A percentile compares a stretch with the other conserved stretches of the same genome.
phyloP scores from a whole-genome alignment of 352 stramenopile genomes.

The Phytophthora pinifolia region DNA sequence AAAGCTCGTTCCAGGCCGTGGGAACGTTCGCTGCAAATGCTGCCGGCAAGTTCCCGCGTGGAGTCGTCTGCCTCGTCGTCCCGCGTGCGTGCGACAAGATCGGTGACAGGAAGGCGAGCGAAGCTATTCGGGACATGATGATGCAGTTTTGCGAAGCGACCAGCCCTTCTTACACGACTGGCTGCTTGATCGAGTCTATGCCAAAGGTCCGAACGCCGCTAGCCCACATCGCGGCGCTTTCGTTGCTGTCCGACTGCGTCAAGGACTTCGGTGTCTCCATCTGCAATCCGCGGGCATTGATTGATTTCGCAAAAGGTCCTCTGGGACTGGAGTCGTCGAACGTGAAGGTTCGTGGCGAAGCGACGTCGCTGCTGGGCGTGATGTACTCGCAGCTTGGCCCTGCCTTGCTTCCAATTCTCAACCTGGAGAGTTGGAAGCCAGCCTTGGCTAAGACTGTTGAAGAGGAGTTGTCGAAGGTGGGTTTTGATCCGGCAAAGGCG shows the following conservation, averaged over 20 bases:
- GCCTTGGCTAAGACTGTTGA: conserved; percentile 76
- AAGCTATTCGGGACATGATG: conserved; percentile 72
- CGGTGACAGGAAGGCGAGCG: conserved; percentile 74
- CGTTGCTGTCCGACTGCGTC: conserved; percentile 65
- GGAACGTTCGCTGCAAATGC: conserved; percentile 65
- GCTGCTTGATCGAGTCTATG: conserved; percentile 78
- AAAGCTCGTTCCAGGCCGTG: conserved; percentile 82
- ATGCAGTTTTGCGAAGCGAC: conserved; percentile 76
- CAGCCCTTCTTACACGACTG: conserved; percentile 71
- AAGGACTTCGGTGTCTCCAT: conserved; percentile 74
- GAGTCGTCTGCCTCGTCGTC: conserved; percentile 71
- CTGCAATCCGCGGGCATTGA: conserved; percentile 69
- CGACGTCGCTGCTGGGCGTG: conserved; percentile 62
- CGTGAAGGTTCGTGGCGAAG: conserved; percentile 67
- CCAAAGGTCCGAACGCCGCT: conserved; percentile 77
- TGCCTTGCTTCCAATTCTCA: conserved; percentile 75
- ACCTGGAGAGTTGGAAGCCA: conserved; percentile 84
- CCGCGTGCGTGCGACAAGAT: conserved; percentile 82
- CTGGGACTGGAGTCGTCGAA: conserved; percentile 81
- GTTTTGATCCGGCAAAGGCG: conserved; percentile 66
- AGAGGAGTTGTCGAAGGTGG: conserved; percentile 80
- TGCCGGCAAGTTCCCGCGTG: conserved; percentile 63
- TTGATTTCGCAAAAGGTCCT: conserved; percentile 77
- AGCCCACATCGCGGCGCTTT: conserved; percentile 70
- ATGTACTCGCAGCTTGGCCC: conserved; percentile 89